Evolutionary conservation across 768 basidiomycete species (phyloP).

Genomic region (Strobilomyces echinocephalus): DNA sequence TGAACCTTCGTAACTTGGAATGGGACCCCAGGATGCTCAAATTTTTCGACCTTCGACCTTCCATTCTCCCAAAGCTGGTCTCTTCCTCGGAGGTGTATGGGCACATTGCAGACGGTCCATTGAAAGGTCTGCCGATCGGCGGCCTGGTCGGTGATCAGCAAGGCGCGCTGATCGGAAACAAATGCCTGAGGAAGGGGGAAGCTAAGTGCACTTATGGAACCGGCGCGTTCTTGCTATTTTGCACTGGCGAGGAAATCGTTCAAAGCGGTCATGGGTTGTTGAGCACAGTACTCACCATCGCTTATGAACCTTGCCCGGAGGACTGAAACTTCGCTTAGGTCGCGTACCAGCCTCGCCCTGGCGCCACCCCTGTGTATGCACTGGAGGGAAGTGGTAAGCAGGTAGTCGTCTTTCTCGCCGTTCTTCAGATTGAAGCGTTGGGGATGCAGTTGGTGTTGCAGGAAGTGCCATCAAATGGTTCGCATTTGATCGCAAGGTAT

Average conservation of each 20-base stretch:
- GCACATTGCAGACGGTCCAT: conserved; percentile 56
- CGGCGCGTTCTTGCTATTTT: conserved; percentile 93
- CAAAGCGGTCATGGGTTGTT: conserved; percentile 82
- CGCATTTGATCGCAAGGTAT: conserved; percentile 4
- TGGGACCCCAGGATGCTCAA: conserved; percentile 82
- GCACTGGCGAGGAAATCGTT: conserved; percentile 85
- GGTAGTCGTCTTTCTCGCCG: not conserved
- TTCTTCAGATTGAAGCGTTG: not conserved
- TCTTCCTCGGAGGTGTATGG: conserved; percentile 94
- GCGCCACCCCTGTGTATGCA: conserved; percentile 80
- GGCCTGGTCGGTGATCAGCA: conserved; percentile 99
- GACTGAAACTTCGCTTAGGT: conserved; percentile 43
- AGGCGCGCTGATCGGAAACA: conserved; percentile 93
- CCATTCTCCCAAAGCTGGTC: conserved; percentile 80
- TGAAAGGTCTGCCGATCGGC: conserved; percentile 77
- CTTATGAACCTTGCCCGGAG: not conserved
- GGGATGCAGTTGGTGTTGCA: conserved; percentile 73
- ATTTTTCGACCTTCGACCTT: conserved; percentile 79
- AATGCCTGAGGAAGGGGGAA: conserved; percentile 85
- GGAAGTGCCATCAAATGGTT: conserved; percentile 93
- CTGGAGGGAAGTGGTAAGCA: conserved; percentile 90
- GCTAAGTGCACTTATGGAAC: conserved; percentile 99
- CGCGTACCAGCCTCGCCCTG: conserved; percentile 82
- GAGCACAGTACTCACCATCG: conserved; percentile 59
- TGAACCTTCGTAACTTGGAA: conserved; percentile 73